Evolutionary conservation across 1,284 basidiomycete genomes (phyloP), one percentile per base, ranked within the genome.

Genomic region (Ganoderma sinense): DNA sequence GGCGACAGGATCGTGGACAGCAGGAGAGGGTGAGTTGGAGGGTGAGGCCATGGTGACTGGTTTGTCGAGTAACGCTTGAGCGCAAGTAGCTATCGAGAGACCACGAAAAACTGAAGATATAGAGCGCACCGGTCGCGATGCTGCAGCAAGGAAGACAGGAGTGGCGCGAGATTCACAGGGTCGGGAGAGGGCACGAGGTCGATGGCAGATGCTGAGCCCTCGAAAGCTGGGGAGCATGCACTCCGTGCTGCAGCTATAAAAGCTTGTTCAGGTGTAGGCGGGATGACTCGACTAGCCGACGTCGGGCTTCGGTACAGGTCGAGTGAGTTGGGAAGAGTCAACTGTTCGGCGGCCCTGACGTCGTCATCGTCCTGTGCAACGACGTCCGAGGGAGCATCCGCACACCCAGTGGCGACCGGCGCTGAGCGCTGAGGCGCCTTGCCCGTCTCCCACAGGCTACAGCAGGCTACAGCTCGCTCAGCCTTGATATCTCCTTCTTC

Each of bases 11-110:
- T 68, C 20, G 0, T 3, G 66, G 51, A 40, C 66, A 67, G 69
- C 18, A 1, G 66, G 53, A 48, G 68, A 66, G 43, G 67, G 23
- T 3, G 72, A 36, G 31, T 58, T 10, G 10, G 67, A 55, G 14
- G 63, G 58, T 18, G 68, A 51, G 41, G 71, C 69, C 73, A 73
- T 75, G 59, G 13, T 66, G 20, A 43, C 23, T 59, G 48, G 0
- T n/a, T 48, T 53, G 67, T 31, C 26, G 26, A 26, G 36, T 2
- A 51, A 13, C 8, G 13, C 4, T 4, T 43, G 61, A 16, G 43
- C 43, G 43, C 43, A 10, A 10, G n/a, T n/a, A n/a, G 59, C 18
- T 6, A 41, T 23, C 20, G 58, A 58, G 51, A 59, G 31, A 1
- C 14, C 1, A 5, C 33, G 62, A 23, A 40, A 7, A 7, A 29